phyloP scores from a whole-genome alignment of 179 eudicot genomes.

The Silene coronaria region DNA sequence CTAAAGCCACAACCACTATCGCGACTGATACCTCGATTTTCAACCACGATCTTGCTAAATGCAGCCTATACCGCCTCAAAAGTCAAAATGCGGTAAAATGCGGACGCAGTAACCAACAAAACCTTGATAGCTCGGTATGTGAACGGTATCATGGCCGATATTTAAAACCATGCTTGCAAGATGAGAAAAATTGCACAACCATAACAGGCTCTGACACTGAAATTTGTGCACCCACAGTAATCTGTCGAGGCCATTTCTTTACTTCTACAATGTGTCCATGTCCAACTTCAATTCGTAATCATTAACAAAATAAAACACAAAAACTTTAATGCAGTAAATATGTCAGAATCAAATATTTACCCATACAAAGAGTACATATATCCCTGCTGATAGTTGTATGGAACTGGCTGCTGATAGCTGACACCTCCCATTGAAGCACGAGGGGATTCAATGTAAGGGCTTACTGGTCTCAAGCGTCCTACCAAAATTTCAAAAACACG shows the following conservation, averaged over 20 bases:
- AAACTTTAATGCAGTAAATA: neutral
- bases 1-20: too few relatives aligned
- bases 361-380: conserved; percentile 68
- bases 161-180: neutral
- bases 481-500: conserved; percentile 9
- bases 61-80: too few relatives aligned
- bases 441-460: conserved; percentile 33
- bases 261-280: too few relatives aligned
- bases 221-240: conserved; percentile 2
- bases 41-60: too few relatives aligned
- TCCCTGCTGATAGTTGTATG: conserved; percentile 71
- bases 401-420: conserved; percentile 45
- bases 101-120: too few relatives aligned
- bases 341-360: conserved; percentile 27
- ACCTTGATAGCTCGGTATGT: too few relatives aligned
- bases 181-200: neutral
- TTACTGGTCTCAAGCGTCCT: conserved; percentile 42
- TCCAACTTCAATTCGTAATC: neutral
- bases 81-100: too few relatives aligned
- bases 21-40: too few relatives aligned
- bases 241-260: neutral
- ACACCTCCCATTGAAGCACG: conserved; percentile 38
- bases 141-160: too few relatives aligned
- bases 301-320: neutral
- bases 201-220: neutral